Conservation (phyloP, 1,139 yeast genomes). For the Taphrina deformans region DNA sequence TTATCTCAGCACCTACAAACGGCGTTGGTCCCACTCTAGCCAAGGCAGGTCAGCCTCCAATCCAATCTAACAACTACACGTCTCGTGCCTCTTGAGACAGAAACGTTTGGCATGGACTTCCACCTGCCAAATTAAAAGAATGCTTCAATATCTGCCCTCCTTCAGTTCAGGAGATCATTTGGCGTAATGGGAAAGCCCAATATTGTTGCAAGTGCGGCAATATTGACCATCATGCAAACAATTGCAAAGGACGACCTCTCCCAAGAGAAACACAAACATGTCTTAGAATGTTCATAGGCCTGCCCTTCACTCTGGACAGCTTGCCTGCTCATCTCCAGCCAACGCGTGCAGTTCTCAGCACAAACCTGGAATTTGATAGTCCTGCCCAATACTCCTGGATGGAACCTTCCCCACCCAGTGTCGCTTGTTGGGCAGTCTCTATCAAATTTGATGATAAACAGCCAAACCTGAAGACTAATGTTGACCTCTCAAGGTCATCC, state of each 20-base stretch:
- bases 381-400: background rate
- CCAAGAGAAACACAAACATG: background rate
- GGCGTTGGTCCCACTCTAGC: background rate
- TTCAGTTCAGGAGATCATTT: background rate
- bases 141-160: background rate
- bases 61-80: too few relatives aligned
- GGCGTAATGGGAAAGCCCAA: background rate
- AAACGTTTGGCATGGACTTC: background rate
- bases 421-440: background rate
- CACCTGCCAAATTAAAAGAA: background rate
- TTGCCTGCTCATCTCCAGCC: background rate
- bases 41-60: background rate
- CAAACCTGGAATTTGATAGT: background rate
- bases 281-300: background rate
- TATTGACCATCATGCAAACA: background rate
- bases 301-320: background rate
- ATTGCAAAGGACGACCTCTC: background rate
- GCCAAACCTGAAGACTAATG: too few relatives aligned
- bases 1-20: too few relatives aligned
- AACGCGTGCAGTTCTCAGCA: background rate
- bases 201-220: background rate
- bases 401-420: background rate
- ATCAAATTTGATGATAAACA: background rate
- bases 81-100: too few relatives aligned
- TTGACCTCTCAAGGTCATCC: background rate